Evolutionary conservation across 1,284 basidiomycete genomes (phyloP).

Genomic region (Ceratobasidium sp.): DNA sequence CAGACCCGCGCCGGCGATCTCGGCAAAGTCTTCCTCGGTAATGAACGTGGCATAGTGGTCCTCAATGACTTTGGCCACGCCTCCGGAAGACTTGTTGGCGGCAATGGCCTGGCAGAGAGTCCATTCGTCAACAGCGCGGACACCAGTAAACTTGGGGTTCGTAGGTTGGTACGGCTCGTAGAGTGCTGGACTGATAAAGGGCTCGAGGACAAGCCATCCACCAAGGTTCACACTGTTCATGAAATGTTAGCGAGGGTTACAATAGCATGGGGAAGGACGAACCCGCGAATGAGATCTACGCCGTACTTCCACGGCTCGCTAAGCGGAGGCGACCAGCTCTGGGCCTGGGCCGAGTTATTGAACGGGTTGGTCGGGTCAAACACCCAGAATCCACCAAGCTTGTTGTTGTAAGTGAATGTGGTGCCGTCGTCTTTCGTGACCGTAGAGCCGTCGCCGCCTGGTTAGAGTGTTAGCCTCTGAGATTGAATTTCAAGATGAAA

Average conservation of each 20-base stretch:
- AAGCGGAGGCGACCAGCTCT: conserved; percentile 79
- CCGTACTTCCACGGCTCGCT: conserved; percentile 80
- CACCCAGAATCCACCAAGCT: conserved; percentile 60
- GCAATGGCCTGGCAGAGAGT: conserved; percentile 61
- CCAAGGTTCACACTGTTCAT: conserved; percentile 61
- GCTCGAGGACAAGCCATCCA: conserved; percentile 67
- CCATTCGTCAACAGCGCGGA: conserved; percentile 62
- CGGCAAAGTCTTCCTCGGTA: conserved; percentile 67
- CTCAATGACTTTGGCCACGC: conserved; percentile 56
- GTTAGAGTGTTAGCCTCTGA: conserved; percentile 9
- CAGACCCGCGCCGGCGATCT: conserved; percentile 67
- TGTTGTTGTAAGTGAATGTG: conserved; percentile 61
- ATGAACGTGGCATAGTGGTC: conserved; percentile 62
- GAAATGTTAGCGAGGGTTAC: background rate
- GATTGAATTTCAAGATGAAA: conserved; percentile 1
- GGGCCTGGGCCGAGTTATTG: conserved; percentile 75
- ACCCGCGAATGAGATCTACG: conserved; percentile 75
- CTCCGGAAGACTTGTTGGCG: conserved; percentile 53
- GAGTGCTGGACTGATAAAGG: conserved; percentile 65
- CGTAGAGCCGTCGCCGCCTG: conserved; percentile 58
- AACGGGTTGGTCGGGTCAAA: conserved; percentile 78
- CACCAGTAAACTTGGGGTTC: conserved; percentile 28
- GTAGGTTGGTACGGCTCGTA: conserved; percentile 58
- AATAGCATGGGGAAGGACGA: conserved; percentile 50
- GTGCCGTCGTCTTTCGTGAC: conserved; percentile 59